A percentile compares a stretch with the other conserved stretches of the same genome.
phyloP scores from a whole-genome alignment of 1,284 basidiomycete species.

The Pulchroboletus neoregius region DNA sequence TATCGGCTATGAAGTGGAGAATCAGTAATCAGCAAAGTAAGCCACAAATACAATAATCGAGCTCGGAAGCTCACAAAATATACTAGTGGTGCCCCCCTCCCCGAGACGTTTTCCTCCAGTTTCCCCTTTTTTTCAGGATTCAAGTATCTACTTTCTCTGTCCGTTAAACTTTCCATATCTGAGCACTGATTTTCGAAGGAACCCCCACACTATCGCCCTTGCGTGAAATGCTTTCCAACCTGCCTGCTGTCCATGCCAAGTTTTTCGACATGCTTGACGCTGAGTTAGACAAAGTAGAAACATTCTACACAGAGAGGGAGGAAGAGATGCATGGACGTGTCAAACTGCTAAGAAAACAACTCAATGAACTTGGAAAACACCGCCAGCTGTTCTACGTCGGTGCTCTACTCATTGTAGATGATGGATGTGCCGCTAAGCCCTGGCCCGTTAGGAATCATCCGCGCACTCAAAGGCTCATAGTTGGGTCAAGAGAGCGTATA shows the following conservation, averaged over 20 bases:
- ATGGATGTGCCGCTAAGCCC: constrained; percentile 6
- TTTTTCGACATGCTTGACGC: constrained; percentile 76
- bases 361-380: constrained; percentile 73
- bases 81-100: neutral
- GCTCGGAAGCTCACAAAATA: neutral
- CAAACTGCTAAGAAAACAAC: constrained; percentile 58
- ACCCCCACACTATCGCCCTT: constrained; percentile 36
- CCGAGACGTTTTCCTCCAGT: constrained; percentile 7
- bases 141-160: constrained; percentile 10
- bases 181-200: constrained; percentile 4
- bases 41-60: neutral
- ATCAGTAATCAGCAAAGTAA: constrained; percentile 14
- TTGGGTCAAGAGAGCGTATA: constrained; percentile 17
- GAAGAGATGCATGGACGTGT: constrained; percentile 59
- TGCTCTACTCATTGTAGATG: constrained; percentile 3
- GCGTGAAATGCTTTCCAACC: constrained; percentile 46
- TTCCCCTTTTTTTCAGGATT: constrained; percentile 2
- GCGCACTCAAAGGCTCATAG: constrained; percentile 1
- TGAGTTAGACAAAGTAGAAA: constrained; percentile 79
- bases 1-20: neutral
- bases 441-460: constrained; percentile 21
- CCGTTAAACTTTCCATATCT: neutral
- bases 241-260: constrained; percentile 57
- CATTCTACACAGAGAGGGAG: constrained; percentile 77
- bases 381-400: constrained; percentile 61